Percentiles rank a stretch among this genome's conserved stretches.
Evolutionary conservation across 352 stramenopile genomes (phyloP).

Genomic region (Phytopythium oedochilum): DNA sequence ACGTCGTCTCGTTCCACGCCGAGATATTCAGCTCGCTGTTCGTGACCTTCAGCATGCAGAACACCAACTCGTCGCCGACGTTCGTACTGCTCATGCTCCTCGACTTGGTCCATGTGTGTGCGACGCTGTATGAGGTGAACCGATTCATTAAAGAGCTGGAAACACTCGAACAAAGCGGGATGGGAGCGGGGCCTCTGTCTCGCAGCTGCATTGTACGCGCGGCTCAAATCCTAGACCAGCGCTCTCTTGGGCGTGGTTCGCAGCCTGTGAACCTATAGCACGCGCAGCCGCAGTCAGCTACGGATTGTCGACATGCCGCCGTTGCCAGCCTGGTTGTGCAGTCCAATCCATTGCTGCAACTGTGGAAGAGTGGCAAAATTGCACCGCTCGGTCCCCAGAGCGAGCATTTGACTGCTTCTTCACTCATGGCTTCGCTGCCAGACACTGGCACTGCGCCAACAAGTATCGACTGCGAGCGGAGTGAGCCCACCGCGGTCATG

Average conservation of each 20-base stretch:
- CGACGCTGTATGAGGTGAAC: slow-evolving; percentile 13
- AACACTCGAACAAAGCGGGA: not conserved
- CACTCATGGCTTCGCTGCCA: not conserved
- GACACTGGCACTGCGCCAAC: not conserved
- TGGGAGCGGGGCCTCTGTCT: no score
- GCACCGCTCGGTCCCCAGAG: not conserved
- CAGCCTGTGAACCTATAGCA: not conserved
- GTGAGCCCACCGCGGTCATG: no score
- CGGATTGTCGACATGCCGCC: not conserved
- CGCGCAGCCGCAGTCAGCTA: not conserved
- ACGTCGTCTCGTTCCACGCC: slow-evolving; percentile 34
- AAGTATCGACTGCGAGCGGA: no score
- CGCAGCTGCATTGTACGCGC: not conserved
- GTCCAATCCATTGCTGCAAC: not conserved
- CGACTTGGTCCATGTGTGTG: slow-evolving; percentile 11
- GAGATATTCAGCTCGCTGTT: slow-evolving; percentile 44
- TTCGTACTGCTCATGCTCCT: slow-evolving; percentile 16
- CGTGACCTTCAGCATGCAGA: slow-evolving; percentile 35
- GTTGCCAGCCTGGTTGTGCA: not conserved
- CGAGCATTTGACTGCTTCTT: not conserved
- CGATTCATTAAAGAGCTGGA: slow-evolving; percentile 3
- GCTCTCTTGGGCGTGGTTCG: not conserved
- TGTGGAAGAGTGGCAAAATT: not conserved
- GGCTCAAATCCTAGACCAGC: not conserved
- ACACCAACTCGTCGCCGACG: slow-evolving; percentile 21